Base-by-base conservation (phyloP, 2,329 filamentous ascomycete genomes). In the Arthroderma sp. region DNA sequence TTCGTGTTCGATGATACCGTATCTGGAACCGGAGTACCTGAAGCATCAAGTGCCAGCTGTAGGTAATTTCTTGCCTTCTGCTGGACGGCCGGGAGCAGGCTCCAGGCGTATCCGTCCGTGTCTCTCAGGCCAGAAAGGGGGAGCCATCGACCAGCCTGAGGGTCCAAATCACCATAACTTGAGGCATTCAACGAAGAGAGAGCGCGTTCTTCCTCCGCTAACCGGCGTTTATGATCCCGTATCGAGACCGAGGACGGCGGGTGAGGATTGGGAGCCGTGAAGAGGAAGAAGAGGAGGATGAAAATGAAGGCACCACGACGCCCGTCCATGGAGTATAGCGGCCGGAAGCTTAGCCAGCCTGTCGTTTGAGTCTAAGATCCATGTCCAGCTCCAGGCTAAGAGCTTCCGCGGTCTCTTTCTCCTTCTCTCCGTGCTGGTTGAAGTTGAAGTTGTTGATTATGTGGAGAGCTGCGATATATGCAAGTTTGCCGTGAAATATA, bases 81-180 rank as follows among this genome's bases (percentile, higher is more conserved):
- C 67, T 81, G 83, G 59, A 91, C 88, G 0, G 76, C 72, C 0
- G 76, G 75, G 21, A 96, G 74, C 58, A 89, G 78, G 35, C 84
- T 80, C 91, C 91, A 96, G 1, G 82, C 85, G 70, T 87, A 88
- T 3, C 80, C 82, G 71, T 95, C 87, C 19, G 83, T 79, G 51
- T 82, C 74, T 53, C 86, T 81, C 60, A 94, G 84, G 0, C 91
- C 91, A 1, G 87, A 87, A 55, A 95, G 74, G 64, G 89, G 88
- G 59, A 90, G 72, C 77, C 75, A 80, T 61, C 68, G 74, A 59
- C 74, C 67, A 8, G 71, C 66, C 31, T 60, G 60, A 19, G 74
- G 68, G 64, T 77, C 69, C 39, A 83, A 76, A 56, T 80, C 76
- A 37, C 77, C 79, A 68, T 79, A 80, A 4, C 68, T 69, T 6